phyloP scores from a whole-genome alignment of 345 rosid genomes.

The Turnera subulata region DNA sequence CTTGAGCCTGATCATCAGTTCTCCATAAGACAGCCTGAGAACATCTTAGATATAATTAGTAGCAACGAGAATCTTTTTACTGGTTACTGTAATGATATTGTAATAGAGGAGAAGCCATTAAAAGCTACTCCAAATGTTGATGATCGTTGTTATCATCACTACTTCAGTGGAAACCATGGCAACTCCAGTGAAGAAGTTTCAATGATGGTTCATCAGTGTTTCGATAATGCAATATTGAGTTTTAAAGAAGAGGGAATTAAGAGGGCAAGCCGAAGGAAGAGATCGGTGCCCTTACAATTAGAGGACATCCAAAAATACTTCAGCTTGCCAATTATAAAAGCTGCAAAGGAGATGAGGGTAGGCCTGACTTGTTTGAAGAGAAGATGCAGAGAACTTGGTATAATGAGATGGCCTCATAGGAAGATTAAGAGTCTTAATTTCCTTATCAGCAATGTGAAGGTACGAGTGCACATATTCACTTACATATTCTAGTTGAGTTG shows the following conservation, averaged over 20 bases:
- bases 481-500: not conserved
- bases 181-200: not conserved
- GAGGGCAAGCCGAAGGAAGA: slow-evolving; percentile 20
- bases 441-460: slow-evolving; percentile 68
- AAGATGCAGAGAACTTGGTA: slow-evolving; percentile 70
- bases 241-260: no score
- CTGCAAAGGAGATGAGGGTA: slow-evolving; percentile 64
- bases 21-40: not conserved
- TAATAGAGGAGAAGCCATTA: no score
- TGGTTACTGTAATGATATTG: not conserved
- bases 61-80: not conserved
- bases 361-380: slow-evolving; percentile 70
- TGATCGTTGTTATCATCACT: no score
- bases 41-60: not conserved
- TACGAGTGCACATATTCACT: not conserved
- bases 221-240: no score
- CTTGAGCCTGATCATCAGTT: not conserved
- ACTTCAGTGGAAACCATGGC: not conserved
- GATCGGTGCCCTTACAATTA: slow-evolving; percentile 21
- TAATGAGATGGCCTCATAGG: slow-evolving; percentile 66
- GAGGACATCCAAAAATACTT: slow-evolving; percentile 53
- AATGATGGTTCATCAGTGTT: not conserved
- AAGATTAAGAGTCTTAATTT: slow-evolving; percentile 60
- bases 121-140: not conserved
- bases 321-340: slow-evolving; percentile 52